phyloP scores from a whole-genome alignment of 2,329 filamentous ascomycete genomes.

The Acarospora socialis region DNA sequence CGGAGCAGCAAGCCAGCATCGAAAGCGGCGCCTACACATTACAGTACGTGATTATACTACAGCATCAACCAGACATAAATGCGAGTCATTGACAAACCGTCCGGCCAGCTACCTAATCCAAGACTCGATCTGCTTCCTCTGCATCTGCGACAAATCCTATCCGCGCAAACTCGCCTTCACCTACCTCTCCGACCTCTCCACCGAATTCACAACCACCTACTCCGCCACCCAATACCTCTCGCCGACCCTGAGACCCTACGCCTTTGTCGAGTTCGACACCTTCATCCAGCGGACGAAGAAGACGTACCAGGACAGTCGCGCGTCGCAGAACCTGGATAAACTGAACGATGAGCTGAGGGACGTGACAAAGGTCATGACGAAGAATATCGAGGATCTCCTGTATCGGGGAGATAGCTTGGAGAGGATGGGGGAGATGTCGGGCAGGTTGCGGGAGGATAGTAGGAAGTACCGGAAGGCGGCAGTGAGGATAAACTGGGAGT shows the following conservation, averaged over 20 bases:
- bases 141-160: conserved; percentile 86
- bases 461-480: conserved; percentile 89
- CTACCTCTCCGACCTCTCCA: conserved; percentile 82
- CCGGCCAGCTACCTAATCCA: conserved; percentile 63
- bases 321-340: conserved; percentile 83
- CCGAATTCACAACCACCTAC: conserved; percentile 85
- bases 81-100: conserved; percentile 36
- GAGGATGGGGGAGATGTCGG: conserved; percentile 91
- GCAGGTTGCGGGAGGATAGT: conserved; percentile 75
- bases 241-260: conserved; percentile 71
- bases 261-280: conserved; percentile 95
- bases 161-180: conserved; percentile 97
- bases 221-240: conserved; percentile 56
- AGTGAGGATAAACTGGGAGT: conserved; percentile 94
- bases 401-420: conserved; percentile 91
- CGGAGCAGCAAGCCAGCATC: conserved; percentile 82
- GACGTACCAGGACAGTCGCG: conserved; percentile 84
- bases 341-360: conserved; percentile 94
- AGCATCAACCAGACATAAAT: conserved; percentile 71
- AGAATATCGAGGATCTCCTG: conserved; percentile 96
- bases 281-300: conserved; percentile 89
- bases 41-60: conserved; percentile 79
- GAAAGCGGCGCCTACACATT: conserved; percentile 71
- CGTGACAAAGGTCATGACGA: conserved; percentile 98
- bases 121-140: conserved; percentile 74